A percentile compares a stretch with the other conserved stretches of the same genome.
Evolutionary conservation across 2,329 filamentous ascomycete genomes (phyloP).

Genomic region (Neoscytalidium dimidiatum): DNA sequence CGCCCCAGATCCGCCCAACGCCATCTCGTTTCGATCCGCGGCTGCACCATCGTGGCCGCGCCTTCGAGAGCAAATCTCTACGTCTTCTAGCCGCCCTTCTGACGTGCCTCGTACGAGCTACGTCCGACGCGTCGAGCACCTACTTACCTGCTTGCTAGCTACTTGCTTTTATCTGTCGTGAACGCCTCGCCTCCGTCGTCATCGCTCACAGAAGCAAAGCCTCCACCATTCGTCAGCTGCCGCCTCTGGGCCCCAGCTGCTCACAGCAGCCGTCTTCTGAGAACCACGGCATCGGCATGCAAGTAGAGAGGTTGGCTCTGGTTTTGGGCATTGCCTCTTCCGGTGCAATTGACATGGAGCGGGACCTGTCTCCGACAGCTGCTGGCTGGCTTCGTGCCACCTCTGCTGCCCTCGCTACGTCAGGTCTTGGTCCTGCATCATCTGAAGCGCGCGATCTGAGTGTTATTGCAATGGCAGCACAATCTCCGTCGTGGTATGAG

Average conservation of each 20-base stretch:
- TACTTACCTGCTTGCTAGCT: not conserved
- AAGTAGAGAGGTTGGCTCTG: not conserved
- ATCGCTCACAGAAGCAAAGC: constrained; percentile 8
- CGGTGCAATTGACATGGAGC: not conserved
- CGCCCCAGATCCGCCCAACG: not conserved
- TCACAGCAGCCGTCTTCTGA: not conserved
- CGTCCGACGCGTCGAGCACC: constrained; percentile 1
- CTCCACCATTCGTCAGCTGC: constrained; percentile 8
- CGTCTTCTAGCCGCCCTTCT: not conserved
- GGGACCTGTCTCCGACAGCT: not conserved
- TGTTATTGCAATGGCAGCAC: not conserved
- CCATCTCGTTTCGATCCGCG: not conserved
- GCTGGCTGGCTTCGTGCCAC: not conserved
- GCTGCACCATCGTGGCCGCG: not conserved
- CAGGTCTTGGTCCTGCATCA: not conserved
- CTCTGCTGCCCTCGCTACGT: not conserved
- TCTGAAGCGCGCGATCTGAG: not conserved
- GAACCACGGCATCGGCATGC: not conserved
- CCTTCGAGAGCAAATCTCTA: not conserved
- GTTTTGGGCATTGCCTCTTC: not conserved
- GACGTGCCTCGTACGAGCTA: constrained; percentile 17
- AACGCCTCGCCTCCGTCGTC: constrained; percentile 8
- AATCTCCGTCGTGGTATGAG: not conserved
- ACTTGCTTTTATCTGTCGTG: not conserved
- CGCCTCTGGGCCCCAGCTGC: not conserved